phyloP scores from a whole-genome alignment of 129 eudicot genomes.

The Pittosporum tobira region DNA sequence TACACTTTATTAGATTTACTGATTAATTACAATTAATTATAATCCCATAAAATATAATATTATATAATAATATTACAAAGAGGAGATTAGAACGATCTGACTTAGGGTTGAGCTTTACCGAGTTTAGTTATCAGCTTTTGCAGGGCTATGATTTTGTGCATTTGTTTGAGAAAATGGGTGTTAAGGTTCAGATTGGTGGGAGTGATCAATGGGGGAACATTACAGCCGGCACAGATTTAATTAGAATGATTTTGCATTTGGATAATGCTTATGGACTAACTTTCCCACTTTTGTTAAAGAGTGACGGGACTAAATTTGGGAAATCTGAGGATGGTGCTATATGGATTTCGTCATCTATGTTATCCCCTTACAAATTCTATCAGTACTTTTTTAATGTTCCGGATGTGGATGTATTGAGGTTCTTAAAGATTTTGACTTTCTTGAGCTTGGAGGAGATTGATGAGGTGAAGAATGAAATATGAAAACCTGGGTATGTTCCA shows the following conservation, averaged over 20 bases:
- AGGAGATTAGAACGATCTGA: slow-evolving; percentile 60
- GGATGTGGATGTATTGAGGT: slow-evolving; percentile 69
- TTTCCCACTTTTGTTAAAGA: slow-evolving; percentile 74
- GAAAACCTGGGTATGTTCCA: slow-evolving; percentile 38
- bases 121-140: slow-evolving; percentile 71
- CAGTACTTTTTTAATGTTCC: slow-evolving; percentile 76
- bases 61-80: no score
- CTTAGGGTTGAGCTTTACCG: slow-evolving; percentile 82
- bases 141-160: slow-evolving; percentile 81
- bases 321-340: slow-evolving; percentile 92
- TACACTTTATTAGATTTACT: no score
- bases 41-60: no score
- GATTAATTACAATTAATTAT: no score
- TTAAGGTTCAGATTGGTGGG: slow-evolving; percentile 78
- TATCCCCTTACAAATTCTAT: slow-evolving; percentile 72
- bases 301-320: slow-evolving; percentile 89
- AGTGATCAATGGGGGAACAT: slow-evolving; percentile 98
- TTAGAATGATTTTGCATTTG: slow-evolving; percentile 46
- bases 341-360: slow-evolving; percentile 58
- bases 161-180: slow-evolving; percentile 41
- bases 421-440: slow-evolving; percentile 67
- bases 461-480: slow-evolving; percentile 49
- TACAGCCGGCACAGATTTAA: slow-evolving; percentile 84
- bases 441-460: slow-evolving; percentile 59
- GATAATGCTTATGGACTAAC: slow-evolving; percentile 69